phyloP scores from a whole-genome alignment of 768 basidiomycete species.

The Serpula lacrymans region DNA sequence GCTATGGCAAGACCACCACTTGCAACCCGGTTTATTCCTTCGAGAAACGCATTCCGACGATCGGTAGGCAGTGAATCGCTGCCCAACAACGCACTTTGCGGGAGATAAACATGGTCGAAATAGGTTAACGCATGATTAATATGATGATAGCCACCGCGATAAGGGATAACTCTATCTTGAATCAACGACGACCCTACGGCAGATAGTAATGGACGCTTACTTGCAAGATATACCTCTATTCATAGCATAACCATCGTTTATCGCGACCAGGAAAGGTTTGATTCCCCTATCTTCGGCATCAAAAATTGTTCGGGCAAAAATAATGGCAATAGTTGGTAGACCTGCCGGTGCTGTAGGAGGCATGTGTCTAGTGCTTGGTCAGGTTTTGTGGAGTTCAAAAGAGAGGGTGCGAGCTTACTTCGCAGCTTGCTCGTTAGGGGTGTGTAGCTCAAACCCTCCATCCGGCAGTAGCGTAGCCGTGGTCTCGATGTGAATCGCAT shows the following conservation, averaged over 20 bases:
- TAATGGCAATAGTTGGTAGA: constrained; percentile 34
- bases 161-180: constrained; percentile 18
- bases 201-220: too few species aligned
- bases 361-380: constrained; percentile 37
- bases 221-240: too few species aligned
- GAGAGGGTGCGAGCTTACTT: constrained; percentile 28
- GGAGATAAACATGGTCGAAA: constrained; percentile 34
- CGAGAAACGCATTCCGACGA: constrained; percentile 18
- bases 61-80: constrained; percentile 14
- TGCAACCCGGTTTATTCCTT: constrained; percentile 25
- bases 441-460: constrained; percentile 38
- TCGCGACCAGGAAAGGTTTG: constrained; percentile 35
- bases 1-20: constrained; percentile 31
- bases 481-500: constrained; percentile 41
- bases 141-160: constrained; percentile 27
- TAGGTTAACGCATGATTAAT: constrained; percentile 34
- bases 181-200: too few species aligned
- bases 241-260: constrained; percentile 39
- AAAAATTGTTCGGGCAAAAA: constrained; percentile 38
- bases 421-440: constrained; percentile 31
- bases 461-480: constrained; percentile 34
- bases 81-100: constrained; percentile 28
- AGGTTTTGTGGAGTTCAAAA: not conserved
- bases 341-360: constrained; percentile 39
- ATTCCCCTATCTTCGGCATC: constrained; percentile 33